Base-by-base conservation (phyloP, 2,329 filamentous ascomycete genomes). In the Fusarium xyrophilum region DNA sequence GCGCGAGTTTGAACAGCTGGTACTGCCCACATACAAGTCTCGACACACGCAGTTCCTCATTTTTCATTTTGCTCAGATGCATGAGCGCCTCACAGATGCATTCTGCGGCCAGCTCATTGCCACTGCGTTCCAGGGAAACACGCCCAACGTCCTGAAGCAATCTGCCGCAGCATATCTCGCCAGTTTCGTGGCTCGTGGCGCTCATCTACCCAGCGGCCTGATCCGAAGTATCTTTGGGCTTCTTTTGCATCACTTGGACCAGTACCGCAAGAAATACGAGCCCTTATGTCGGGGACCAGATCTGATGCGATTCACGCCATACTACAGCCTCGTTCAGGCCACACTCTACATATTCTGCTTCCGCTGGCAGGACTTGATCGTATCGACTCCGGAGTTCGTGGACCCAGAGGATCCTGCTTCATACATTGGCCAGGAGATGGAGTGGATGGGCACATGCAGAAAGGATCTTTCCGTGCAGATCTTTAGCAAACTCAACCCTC, bases 311-410 rank as follows among this genome's bases (percentile, higher is more conserved):
- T 97, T 95, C 76, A 88, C 89, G 48, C 88, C 91, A 17, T 97
- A 96, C 79, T 97, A 97, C 78, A 89, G 92, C 21, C 88, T 93
- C 48, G 89, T 91, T n/a, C 94, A 97, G 78, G 93, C 93, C 3
- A 84, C 96, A 5, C 86, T 97, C 27, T 97, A 97, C 81, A 95
- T 97, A 62, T 97, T 97, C 76, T 99, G 96, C 82, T 99, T 99
- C 83, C 90, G 96, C 57, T 99, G 96, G 96, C 91, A 93, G 65
- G 95, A 98, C 75, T 84, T 99, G 47, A 91, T 93, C 58, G 83
- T 87, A 23, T 85, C 86, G 3, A 86, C 85, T 6, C 82, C 86
- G 3, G 84, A 89, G 63, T 83, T 80, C 64, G 85, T 87, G 60
- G 91, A 87, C 79, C 86, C 82, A 67, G 91, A 87, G 61, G 88